Evolutionary conservation across 1,284 basidiomycete genomes (phyloP).

Genomic region (Apiotrichum sp.): DNA sequence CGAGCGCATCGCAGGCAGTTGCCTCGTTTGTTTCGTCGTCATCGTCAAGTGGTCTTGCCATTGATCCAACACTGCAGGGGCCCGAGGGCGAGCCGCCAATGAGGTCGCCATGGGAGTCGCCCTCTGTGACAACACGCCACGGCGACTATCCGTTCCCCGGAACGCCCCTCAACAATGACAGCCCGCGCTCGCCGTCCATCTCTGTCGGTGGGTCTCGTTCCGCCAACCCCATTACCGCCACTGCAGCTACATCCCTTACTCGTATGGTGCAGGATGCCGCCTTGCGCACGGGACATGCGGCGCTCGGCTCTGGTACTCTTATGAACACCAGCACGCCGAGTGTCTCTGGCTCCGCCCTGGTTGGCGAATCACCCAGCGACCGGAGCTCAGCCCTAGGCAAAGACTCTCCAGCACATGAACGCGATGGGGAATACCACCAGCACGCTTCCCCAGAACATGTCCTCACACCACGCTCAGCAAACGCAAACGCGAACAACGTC

Average conservation of each 20-base stretch:
- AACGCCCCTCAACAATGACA: conserved; percentile 15
- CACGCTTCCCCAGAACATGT: conserved; percentile 12
- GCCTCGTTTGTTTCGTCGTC: conserved; percentile 14
- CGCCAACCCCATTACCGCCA: conserved; percentile 16
- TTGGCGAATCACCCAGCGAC: conserved; percentile 18
- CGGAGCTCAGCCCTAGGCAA: conserved; percentile 12
- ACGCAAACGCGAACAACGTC: conserved; percentile 1
- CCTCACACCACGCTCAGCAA: conserved; percentile 19
- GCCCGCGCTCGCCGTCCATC: conserved; percentile 19
- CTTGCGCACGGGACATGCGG: conserved; percentile 39
- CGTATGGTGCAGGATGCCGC: conserved; percentile 46
- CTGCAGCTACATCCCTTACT: conserved; percentile 35
- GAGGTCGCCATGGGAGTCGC: conserved; percentile 18
- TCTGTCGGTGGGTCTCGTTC: conserved; percentile 4
- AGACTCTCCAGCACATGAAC: conserved; percentile 13
- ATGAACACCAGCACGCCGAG: conserved; percentile 18
- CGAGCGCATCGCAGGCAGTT: conserved; percentile 21
- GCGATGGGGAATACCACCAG: conserved; percentile 5
- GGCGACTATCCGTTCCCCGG: conserved; percentile 28
- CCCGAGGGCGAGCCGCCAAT: conserved; percentile 20
- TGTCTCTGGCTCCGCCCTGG: conserved; percentile 12
- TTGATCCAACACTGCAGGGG: conserved; percentile 19
- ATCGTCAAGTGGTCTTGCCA: conserved; percentile 10
- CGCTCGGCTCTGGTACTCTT: conserved; percentile 17
- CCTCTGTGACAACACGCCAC: conserved; percentile 7